Conservation (phyloP, 805 yeast species). For the Candida nonsorbophila region DNA sequence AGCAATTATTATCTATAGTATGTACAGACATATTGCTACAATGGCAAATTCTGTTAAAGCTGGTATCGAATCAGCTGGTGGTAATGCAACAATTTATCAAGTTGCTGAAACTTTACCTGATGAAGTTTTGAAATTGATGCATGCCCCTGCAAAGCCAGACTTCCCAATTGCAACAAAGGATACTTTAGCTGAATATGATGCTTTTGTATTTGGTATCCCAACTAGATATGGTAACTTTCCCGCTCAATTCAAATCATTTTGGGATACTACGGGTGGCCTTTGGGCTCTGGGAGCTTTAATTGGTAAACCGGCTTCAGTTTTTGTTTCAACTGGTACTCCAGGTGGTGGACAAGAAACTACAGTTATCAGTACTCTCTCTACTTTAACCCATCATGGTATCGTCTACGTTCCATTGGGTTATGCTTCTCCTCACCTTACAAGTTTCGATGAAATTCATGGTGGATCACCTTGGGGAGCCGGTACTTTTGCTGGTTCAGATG, state of each 20-base stretch:
- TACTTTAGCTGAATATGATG: constrained; percentile 60
- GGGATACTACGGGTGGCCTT: constrained; percentile 73
- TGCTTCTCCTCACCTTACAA: constrained; percentile 46
- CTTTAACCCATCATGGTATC: constrained; percentile 74
- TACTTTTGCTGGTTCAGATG: constrained; percentile 67
- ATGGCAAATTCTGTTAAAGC: constrained; percentile 57
- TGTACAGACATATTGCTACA: constrained; percentile 64
- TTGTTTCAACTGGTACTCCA: constrained; percentile 65
- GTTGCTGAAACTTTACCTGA: constrained; percentile 19
- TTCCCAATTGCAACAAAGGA: constrained; percentile 57
- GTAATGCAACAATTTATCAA: constrained; percentile 56
- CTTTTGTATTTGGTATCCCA: constrained; percentile 74
- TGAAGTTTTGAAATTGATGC: constrained; percentile 10
- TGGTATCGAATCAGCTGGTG: constrained; percentile 65
- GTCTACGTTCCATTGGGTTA: constrained; percentile 77
- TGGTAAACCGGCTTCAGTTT: constrained; percentile 74
- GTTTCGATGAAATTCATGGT: constrained; percentile 67
- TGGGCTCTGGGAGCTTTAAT: constrained; percentile 68
- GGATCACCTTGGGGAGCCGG: constrained; percentile 90
- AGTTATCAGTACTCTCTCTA: constrained; percentile 51
- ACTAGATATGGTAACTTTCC: constrained; percentile 77
- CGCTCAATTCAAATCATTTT: constrained; percentile 71
- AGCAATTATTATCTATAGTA: constrained; percentile 48
- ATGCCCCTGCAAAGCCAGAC: constrained; percentile 17
- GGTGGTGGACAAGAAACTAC: constrained; percentile 84